These are phyloP conservation scores for Podaxis sp. DNA, from an alignment of 768 basidiomycete genomes.

Conservation along the genomic window DNA sequence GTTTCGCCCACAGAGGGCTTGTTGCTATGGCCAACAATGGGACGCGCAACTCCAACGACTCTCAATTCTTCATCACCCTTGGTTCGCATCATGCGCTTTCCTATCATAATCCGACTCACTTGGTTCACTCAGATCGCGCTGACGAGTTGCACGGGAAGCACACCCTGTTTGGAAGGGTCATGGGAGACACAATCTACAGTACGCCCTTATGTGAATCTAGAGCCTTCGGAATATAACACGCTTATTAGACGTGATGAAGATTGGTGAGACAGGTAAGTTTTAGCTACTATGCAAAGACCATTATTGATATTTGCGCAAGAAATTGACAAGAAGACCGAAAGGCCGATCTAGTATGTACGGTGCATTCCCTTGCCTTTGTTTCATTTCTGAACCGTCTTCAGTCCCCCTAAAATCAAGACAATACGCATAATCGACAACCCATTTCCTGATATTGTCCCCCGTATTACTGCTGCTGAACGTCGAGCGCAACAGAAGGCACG, in stretches of 20 bases:
- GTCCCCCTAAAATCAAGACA: constrained; percentile 88
- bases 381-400: constrained; percentile 27
- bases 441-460: constrained; percentile 91
- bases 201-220: constrained; percentile 27
- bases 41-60: constrained; percentile 84
- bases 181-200: constrained; percentile 92
- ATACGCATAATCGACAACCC: constrained; percentile 90
- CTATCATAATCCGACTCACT: neutral
- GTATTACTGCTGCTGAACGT: constrained; percentile 94
- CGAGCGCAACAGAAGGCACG: constrained; percentile 80
- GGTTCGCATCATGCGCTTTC: constrained; percentile 41
- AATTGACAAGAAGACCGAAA: constrained; percentile 64
- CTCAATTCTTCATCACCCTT: constrained; percentile 94
- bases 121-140: constrained; percentile 65
- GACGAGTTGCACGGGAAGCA: constrained; percentile 94
- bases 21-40: constrained; percentile 95
- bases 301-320: constrained; percentile 39
- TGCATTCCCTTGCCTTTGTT: neutral
- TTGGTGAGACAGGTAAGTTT: constrained; percentile 79
- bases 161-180: constrained; percentile 88
- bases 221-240: neutral
- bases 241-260: constrained; percentile 80
- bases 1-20: constrained; percentile 86
- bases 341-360: constrained; percentile 70
- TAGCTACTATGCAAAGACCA: neutral